phyloP scores from a whole-genome alignment of 2,329 filamentous ascomycete genomes.

The Aaosphaeria pasadenensis region DNA sequence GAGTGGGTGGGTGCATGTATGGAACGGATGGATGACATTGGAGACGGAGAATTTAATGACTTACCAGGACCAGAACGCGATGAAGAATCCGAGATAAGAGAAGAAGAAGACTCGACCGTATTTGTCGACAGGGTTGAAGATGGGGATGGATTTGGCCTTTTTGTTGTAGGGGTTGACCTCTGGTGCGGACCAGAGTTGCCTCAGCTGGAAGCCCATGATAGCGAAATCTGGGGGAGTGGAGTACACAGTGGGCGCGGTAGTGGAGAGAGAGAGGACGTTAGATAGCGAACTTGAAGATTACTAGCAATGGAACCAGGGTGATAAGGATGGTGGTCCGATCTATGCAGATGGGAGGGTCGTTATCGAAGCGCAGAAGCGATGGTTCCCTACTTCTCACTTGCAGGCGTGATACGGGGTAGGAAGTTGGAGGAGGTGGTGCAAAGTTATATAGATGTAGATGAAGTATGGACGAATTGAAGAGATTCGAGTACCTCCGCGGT shows the following conservation, averaged over 20 bases:
- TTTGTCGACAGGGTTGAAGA: conserved; percentile 72
- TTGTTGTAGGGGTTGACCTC: conserved; percentile 79
- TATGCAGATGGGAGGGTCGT: neutral
- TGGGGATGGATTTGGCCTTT: conserved; percentile 76
- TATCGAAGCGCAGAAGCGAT: too few species aligned
- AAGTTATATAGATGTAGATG: conserved; percentile 18
- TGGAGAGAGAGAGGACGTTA: neutral
- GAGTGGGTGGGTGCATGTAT: too few species aligned
- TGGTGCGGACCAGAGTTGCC: conserved; percentile 50
- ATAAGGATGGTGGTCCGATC: neutral
- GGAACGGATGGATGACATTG: too few species aligned
- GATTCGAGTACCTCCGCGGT: conserved; percentile 33
- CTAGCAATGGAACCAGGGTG: neutral
- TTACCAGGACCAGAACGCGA: conserved; percentile 80
- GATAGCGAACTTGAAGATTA: neutral
- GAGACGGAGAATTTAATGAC: conserved; percentile 12
- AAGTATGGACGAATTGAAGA: conserved; percentile 7
- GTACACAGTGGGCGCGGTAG: neutral
- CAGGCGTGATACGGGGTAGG: neutral
- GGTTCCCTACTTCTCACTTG: too few species aligned
- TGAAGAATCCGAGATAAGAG: conserved; percentile 81
- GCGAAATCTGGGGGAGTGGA: neutral
- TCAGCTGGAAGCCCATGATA: conserved; percentile 33
- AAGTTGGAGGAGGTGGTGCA: neutral
- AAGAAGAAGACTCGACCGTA: conserved; percentile 91